These are phyloP conservation scores for Phragmites australis DNA, from an alignment of 176 grass and related monocot genomes.

Conservation along the genomic window DNA sequence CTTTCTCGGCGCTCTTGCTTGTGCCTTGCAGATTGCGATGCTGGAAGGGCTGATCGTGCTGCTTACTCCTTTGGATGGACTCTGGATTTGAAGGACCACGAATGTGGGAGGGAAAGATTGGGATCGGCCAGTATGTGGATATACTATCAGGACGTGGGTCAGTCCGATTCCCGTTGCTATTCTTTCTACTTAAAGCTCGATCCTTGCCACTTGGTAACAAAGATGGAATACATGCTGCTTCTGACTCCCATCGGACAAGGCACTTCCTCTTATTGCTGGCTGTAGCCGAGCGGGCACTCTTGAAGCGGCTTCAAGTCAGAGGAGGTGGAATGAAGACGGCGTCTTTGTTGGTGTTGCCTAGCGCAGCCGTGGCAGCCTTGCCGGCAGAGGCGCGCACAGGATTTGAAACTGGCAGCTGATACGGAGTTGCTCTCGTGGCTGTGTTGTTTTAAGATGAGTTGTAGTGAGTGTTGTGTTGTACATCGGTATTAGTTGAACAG, in stretches of 20 bases:
- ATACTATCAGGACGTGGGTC: background rate
- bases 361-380: background rate
- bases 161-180: background rate
- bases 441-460: background rate
- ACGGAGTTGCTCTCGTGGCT: background rate
- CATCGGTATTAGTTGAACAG: background rate
- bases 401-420: background rate
- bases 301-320: no score
- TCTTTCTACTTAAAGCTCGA: background rate
- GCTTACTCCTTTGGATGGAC: constrained; percentile 7
- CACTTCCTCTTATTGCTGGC: background rate
- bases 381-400: no score
- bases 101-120: background rate
- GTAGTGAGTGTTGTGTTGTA: background rate
- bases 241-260: background rate
- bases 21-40: constrained; percentile 22
- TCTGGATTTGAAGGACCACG: background rate
- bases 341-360: background rate
- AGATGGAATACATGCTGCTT: background rate
- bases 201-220: background rate
- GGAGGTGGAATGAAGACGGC: background rate
- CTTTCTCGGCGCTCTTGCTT: background rate
- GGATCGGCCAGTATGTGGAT: background rate
- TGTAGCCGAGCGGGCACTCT: no score
- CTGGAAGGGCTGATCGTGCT: background rate